These are phyloP conservation scores for Pseudevernia furfuracea DNA, from an alignment of 495 filamentous ascomycete species.

Conservation along the genomic window DNA sequence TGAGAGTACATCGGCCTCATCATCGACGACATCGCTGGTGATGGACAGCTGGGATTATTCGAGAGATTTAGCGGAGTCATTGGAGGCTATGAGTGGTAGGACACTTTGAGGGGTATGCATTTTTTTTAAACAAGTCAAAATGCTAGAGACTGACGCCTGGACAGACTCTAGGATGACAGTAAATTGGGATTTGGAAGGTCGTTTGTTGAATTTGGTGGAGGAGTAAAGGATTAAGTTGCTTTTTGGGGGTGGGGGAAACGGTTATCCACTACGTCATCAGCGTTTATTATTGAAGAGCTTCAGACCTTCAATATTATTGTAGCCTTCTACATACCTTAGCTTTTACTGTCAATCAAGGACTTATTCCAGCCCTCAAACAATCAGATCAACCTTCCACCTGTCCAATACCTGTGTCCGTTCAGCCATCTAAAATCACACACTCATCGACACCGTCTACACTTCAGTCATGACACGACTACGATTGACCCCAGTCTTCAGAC, in stretches of 20 bases:
- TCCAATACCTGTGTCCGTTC: neutral
- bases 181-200: too few species aligned
- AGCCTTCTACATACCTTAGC: neutral
- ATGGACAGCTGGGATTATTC: neutral
- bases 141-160: neutral
- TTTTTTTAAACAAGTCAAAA: neutral
- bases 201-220: neutral
- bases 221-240: neutral
- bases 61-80: neutral
- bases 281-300: neutral
- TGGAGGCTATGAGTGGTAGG: neutral
- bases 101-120: neutral
- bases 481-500: constrained; percentile 4
- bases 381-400: neutral
- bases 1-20: neutral
- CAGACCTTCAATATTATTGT: neutral
- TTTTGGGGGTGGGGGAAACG: neutral
- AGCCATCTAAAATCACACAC: too few species aligned
- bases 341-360: neutral
- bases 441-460: neutral
- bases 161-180: neutral
- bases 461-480: constrained; percentile 8
- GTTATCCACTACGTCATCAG: neutral
- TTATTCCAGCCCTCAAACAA: neutral
- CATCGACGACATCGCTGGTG: neutral